Percentiles rank a stretch among this genome's conserved stretches.
Conservation (phyloP, 305 asterid genomes). For the Lippia alba region DNA sequence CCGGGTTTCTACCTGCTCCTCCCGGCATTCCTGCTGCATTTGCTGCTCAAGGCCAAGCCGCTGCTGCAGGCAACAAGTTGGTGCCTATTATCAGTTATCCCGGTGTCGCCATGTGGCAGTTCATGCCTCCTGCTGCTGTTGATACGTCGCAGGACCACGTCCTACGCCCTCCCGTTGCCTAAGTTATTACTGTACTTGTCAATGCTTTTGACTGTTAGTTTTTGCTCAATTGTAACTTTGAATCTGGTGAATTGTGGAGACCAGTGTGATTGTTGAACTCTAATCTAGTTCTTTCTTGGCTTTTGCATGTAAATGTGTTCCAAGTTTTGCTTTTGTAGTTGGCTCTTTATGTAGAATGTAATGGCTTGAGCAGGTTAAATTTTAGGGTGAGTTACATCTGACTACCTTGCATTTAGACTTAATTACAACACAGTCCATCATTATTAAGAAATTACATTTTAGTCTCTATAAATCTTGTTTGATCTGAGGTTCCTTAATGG, state of each 20-base stretch:
- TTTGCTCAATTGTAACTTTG: conserved; percentile 28
- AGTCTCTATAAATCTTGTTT: too few relatives aligned
- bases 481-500: too few relatives aligned
- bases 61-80: conserved; percentile 43
- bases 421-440: too few relatives aligned
- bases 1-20: conserved; percentile 54
- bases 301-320: conserved; percentile 15
- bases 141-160: conserved; percentile 58
- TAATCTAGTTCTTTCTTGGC: conserved; percentile 20
- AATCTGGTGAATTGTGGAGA: conserved; percentile 25
- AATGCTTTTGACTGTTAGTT: conserved; percentile 37
- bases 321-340: background rate
- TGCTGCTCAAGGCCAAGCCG: conserved; percentile 62
- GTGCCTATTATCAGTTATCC: conserved; percentile 53
- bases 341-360: background rate
- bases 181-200: conserved; percentile 27
- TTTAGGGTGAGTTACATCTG: too few relatives aligned
- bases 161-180: conserved; percentile 62
- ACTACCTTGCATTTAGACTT: too few relatives aligned
- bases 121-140: conserved; percentile 58
- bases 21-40: conserved; percentile 68
- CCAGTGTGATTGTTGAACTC: conserved; percentile 25
- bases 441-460: too few relatives aligned
- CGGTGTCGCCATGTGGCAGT: conserved; percentile 62
- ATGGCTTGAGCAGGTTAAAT: background rate